Base-by-base conservation (phyloP, 805 yeast genomes). In the Peterozyma xylosa region DNA sequence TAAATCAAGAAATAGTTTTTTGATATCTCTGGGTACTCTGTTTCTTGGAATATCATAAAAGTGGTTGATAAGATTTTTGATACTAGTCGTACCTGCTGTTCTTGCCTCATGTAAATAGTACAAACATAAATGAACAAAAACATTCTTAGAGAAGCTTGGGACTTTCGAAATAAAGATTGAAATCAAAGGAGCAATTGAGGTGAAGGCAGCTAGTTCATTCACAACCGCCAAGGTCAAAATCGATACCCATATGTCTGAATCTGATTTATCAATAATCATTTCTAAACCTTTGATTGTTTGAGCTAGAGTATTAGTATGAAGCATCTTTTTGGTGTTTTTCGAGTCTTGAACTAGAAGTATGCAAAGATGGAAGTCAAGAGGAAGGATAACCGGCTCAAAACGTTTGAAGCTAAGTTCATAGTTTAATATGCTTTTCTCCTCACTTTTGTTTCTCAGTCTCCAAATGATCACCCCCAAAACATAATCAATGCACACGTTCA, bases 121-220 rank as follows among this genome's bases (percentile, higher is more conserved):
- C 30, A 67, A 32, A 42, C 67, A 42, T 1, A 66, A 39, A 3
- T 54, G 52, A 15, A 58, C 55, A 41, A 68, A 46, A 10, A 63
- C 49, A n/a, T 49, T 47, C 2, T 38, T 33, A 2, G 69, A 59
- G 42, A 64, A 48, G 0, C 45, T 21, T 1, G 66, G 62, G 44
- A 38, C 43, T 35, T 37, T 52, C 41, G 42, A 46, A 42, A 34
- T 45, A 38, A 21, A 56, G 32, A 4, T 42, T 11, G 9, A 32
- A 15, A 16, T 48, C 46, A 5, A 52, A 5, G 33, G 40, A 2
- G 42, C 42, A 17, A 43, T 15, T 17, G 39, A 35, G 11, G 46
- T 43, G 11, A 36, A 27, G 11, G 33, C 16, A 10, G 40, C 37
- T 30, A 43, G n/a, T 13, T 43, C 46, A 36, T 43, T 43, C 11